phyloP scores from a whole-genome alignment of 2,329 filamentous ascomycete genomes.

The Coleophoma eucalyptorum region DNA sequence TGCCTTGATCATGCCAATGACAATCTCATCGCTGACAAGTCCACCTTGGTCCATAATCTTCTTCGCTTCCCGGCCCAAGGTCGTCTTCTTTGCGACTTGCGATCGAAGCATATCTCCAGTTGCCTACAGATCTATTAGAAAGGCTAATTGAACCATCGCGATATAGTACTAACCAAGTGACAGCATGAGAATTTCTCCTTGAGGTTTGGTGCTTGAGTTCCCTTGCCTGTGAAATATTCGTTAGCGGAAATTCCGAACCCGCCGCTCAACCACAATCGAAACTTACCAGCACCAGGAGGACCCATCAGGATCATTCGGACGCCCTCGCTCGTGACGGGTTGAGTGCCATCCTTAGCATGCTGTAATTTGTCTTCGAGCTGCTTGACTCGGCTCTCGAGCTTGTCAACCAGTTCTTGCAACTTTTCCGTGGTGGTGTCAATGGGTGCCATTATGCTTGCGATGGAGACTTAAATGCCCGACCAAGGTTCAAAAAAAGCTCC shows the following conservation, averaged over 20 bases:
- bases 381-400: constrained; percentile 82
- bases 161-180: constrained; percentile 69
- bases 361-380: constrained; percentile 73
- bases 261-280: constrained; percentile 2
- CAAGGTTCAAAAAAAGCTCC: constrained; percentile 16
- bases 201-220: constrained; percentile 95
- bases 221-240: constrained; percentile 69
- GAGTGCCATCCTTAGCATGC: constrained; percentile 45
- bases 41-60: constrained; percentile 99
- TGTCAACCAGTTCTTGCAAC: constrained; percentile 78
- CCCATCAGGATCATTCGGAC: constrained; percentile 97
- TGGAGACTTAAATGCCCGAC: constrained; percentile 15
- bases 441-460: constrained; percentile 69
- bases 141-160: too few species aligned
- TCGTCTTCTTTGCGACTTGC: constrained; percentile 96
- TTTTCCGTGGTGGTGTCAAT: constrained; percentile 76
- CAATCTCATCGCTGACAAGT: constrained; percentile 96
- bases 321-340: constrained; percentile 56
- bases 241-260: constrained; percentile 16
- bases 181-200: constrained; percentile 98
- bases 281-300: constrained; percentile 91
- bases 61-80: constrained; percentile 93
- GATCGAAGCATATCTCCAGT: constrained; percentile 99
- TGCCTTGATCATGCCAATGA: constrained; percentile 99
- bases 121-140: constrained; percentile 51